Conservation (phyloP, 345 rosid species). For the Psidium friedrichsthalianum region DNA sequence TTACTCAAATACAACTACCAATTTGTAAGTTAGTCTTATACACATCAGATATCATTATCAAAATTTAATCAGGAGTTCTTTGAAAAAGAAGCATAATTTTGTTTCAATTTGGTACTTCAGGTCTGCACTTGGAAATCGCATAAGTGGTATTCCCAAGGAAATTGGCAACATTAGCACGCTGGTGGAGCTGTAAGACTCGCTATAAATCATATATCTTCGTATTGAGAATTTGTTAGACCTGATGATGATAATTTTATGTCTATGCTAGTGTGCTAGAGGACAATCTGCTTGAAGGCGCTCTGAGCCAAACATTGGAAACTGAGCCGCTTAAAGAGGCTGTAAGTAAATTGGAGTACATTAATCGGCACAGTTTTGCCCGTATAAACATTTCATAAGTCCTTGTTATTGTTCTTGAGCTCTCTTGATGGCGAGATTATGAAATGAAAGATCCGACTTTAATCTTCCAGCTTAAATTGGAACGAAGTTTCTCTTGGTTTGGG, state of each 20-base stretch:
- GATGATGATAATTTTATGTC: background rate
- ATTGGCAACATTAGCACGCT: too few relatives aligned
- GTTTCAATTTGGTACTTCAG: constrained; percentile 10
- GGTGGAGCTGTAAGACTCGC: too few relatives aligned
- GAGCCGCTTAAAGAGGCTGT: constrained; percentile 23
- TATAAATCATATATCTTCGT: background rate
- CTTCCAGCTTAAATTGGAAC: background rate
- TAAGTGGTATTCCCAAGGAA: too few relatives aligned
- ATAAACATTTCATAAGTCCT: background rate
- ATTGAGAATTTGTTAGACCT: background rate
- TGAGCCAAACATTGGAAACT: constrained; percentile 59
- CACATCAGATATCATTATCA: background rate
- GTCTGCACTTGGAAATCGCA: constrained; percentile 6
- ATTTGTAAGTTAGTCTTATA: background rate
- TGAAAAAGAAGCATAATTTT: background rate
- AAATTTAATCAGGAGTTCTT: too few relatives aligned
- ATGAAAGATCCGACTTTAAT: background rate
- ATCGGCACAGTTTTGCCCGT: background rate
- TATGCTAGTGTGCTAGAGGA: constrained; percentile 43
- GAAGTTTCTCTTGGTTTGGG: background rate
- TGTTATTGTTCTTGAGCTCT: background rate
- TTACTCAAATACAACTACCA: background rate
- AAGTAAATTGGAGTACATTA: background rate
- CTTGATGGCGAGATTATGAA: background rate
- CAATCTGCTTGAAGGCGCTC: constrained; percentile 50